Percentiles rank a stretch among this genome's conserved stretches.
Evolutionary conservation across 2,329 filamentous ascomycete genomes (phyloP).

Genomic region (Pezicula rhizophila): DNA sequence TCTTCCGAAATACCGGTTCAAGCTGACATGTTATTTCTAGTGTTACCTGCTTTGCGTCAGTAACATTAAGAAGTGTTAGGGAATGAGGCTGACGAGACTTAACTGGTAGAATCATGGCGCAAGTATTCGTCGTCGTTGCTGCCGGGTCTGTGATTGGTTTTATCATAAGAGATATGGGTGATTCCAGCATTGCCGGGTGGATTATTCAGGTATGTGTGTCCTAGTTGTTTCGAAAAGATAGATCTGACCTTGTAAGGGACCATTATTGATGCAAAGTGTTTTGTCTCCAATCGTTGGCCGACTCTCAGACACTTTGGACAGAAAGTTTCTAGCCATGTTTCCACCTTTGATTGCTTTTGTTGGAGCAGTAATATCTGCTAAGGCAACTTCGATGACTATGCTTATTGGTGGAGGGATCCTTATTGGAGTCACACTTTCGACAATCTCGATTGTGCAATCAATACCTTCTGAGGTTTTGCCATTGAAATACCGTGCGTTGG

Average conservation of each 20-base stretch:
- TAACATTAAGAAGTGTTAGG: neutral
- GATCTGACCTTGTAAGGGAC: conserved; percentile 35
- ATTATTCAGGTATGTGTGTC: conserved; percentile 40
- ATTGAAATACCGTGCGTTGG: conserved; percentile 48
- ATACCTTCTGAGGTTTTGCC: conserved; percentile 52
- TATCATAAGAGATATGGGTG: conserved; percentile 47
- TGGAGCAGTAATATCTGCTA: conserved; percentile 48
- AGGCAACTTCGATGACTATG: conserved; percentile 48
- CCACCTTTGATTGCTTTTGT: conserved; percentile 48
- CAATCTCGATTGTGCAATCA: conserved; percentile 48
- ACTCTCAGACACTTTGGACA: conserved; percentile 49
- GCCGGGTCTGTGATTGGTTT: conserved; percentile 51
- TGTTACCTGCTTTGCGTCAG: conserved; percentile 43
- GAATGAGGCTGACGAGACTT: neutral
- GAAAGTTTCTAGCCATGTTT: conserved; percentile 45
- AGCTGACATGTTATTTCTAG: conserved; percentile 3
- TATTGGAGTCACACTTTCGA: conserved; percentile 48
- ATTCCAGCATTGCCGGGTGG: conserved; percentile 45
- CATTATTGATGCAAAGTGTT: conserved; percentile 50
- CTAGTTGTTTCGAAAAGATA: neutral
- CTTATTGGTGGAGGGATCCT: conserved; percentile 51
- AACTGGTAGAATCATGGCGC: conserved; percentile 38
- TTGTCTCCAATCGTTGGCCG: conserved; percentile 50
- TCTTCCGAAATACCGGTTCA: conserved; percentile 21
- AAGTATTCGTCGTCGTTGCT: conserved; percentile 50